Evolutionary conservation across 1,284 basidiomycete genomes (phyloP).

Genomic region (Puccinia triticina): DNA sequence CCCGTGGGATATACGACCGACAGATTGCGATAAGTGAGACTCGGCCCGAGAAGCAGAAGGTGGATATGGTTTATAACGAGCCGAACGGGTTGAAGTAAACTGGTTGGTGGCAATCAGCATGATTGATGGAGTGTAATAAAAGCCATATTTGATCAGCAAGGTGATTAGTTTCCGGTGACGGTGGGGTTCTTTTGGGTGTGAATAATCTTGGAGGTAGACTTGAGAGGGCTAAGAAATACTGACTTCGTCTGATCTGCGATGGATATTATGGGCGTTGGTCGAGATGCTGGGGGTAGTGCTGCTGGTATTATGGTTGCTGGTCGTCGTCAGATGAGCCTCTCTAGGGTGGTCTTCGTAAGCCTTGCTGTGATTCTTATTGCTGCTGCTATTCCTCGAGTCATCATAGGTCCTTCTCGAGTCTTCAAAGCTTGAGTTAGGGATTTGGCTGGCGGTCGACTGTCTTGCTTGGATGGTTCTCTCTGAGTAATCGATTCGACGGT

Average conservation of each 20-base stretch:
- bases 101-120: background rate
- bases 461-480: conserved; percentile 9
- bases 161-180: background rate
- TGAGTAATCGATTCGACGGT: background rate
- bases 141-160: conserved; percentile 4
- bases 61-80: conserved; percentile 17
- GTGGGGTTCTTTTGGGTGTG: background rate
- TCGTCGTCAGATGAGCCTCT: background rate
- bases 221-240: background rate
- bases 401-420: background rate
- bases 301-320: conserved; percentile 5
- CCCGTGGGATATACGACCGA: background rate
- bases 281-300: background rate
- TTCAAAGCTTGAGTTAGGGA: background rate
- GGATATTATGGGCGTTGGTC: background rate
- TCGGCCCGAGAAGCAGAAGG: conserved; percentile 5
- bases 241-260: conserved; percentile 26
- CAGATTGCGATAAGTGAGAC: background rate
- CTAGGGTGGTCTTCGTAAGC: background rate
- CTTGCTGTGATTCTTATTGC: background rate
- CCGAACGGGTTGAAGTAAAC: conserved; percentile 3
- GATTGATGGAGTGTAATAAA: background rate
- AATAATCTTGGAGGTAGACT: no score
- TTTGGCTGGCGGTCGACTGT: background rate
- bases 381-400: background rate